These are phyloP conservation scores for Corchorus olitorius DNA, from an alignment of 345 rosid species.

Conservation along the genomic window DNA sequence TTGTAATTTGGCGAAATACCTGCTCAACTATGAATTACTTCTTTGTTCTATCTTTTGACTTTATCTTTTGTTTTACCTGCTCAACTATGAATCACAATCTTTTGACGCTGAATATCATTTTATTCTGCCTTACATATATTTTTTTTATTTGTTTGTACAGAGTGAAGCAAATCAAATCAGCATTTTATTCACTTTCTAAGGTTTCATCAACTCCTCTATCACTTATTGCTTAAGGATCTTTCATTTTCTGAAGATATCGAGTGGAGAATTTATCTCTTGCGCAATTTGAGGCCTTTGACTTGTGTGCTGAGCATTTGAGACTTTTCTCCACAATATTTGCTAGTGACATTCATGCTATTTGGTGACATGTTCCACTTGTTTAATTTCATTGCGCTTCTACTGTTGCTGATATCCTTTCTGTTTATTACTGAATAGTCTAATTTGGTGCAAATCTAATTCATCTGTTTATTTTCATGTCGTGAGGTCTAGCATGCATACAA, in stretches of 20 bases:
- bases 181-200: conserved; percentile 84
- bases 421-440: background rate
- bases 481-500: background rate
- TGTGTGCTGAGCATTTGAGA: background rate
- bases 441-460: background rate
- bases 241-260: background rate
- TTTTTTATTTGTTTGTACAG: conserved; percentile 37
- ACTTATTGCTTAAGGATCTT: background rate
- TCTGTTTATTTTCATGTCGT: too few relatives aligned
- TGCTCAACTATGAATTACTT: background rate
- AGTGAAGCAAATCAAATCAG: conserved; percentile 90
- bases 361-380: background rate
- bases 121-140: background rate
- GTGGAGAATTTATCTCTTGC: background rate
- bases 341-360: background rate
- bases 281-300: background rate
- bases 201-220: conserved; percentile 29
- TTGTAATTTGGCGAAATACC: background rate
- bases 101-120: background rate
- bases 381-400: background rate
- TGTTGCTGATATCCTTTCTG: background rate
- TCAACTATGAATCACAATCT: background rate
- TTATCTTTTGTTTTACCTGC: background rate
- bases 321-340: background rate
- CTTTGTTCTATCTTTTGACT: background rate